Evolutionary conservation across 2,329 filamentous ascomycete species (phyloP).

Genomic region (Colletotrichum karsti): DNA sequence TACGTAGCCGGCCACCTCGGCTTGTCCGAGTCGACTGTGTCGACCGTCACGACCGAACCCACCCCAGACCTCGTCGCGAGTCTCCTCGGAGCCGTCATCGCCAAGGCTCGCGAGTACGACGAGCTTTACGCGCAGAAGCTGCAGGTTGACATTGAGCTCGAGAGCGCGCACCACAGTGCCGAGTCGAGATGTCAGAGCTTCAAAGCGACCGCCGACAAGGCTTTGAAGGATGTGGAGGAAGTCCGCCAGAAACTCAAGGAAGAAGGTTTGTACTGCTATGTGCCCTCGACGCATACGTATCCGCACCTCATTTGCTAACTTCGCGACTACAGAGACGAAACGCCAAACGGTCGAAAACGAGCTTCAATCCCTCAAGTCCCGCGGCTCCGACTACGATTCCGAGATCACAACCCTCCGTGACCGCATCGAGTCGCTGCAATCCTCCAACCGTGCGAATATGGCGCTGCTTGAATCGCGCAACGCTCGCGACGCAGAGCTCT

Average conservation of each 20-base stretch:
- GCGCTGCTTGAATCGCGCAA: slow-evolving; percentile 91
- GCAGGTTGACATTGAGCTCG: slow-evolving; percentile 89
- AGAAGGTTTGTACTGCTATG: slow-evolving; percentile 68
- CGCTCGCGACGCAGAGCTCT: slow-evolving; percentile 83
- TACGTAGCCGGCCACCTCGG: slow-evolving; percentile 78
- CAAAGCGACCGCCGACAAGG: slow-evolving; percentile 84
- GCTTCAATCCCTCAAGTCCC: slow-evolving; percentile 79
- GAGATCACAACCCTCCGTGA: slow-evolving; percentile 81
- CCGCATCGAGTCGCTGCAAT: slow-evolving; percentile 86
- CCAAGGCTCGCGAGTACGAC: slow-evolving; percentile 85
- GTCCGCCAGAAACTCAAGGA: slow-evolving; percentile 82
- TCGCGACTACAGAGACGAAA: slow-evolving; percentile 69
- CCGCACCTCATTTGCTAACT: neutral
- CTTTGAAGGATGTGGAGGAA: slow-evolving; percentile 83
- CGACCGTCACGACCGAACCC: slow-evolving; percentile 69
- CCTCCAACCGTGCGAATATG: slow-evolving; percentile 90
- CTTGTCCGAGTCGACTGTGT: slow-evolving; percentile 71
- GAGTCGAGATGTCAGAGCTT: slow-evolving; percentile 85
- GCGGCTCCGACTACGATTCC: slow-evolving; percentile 76
- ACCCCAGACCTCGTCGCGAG: slow-evolving; percentile 81
- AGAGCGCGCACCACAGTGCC: slow-evolving; percentile 84
- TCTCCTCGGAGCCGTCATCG: slow-evolving; percentile 77
- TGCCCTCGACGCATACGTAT: neutral
- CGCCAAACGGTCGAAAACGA: slow-evolving; percentile 83
- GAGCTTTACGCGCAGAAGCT: slow-evolving; percentile 87